Evolutionary conservation across 1,284 basidiomycete species (phyloP).

Genomic region (Trichosporon sp.): DNA sequence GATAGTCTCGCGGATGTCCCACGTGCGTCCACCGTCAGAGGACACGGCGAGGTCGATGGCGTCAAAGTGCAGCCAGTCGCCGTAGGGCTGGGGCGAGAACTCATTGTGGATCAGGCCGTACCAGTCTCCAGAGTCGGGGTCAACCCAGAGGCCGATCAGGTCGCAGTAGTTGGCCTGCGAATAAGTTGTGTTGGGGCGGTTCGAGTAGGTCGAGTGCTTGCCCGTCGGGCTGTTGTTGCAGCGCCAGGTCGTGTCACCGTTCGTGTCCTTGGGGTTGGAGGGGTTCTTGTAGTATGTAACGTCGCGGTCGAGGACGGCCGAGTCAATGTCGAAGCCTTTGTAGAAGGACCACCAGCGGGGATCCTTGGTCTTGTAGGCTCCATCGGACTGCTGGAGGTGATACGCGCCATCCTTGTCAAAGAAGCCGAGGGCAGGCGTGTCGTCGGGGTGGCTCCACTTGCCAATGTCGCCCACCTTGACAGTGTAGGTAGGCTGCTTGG

Average conservation of each 20-base stretch:
- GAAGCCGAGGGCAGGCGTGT: slow-evolving; percentile 22
- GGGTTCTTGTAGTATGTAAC: slow-evolving; percentile 4
- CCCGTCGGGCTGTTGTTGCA: slow-evolving; percentile 26
- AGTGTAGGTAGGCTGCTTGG: neutral
- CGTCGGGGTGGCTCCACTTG: slow-evolving; percentile 11
- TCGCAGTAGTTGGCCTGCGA: slow-evolving; percentile 26
- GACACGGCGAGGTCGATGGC: slow-evolving; percentile 22
- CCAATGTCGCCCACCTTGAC: slow-evolving; percentile 22
- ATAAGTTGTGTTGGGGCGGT: neutral
- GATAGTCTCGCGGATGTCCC: slow-evolving; percentile 22
- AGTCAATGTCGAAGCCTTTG: slow-evolving; percentile 20
- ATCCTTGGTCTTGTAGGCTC: slow-evolving; percentile 7
- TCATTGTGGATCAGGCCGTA: slow-evolving; percentile 25
- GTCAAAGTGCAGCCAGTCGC: slow-evolving; percentile 26
- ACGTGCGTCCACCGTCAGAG: slow-evolving; percentile 19
- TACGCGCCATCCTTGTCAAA: slow-evolving; percentile 25
- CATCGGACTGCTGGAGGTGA: slow-evolving; percentile 20
- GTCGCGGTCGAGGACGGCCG: neutral
- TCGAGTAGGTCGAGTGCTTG: slow-evolving; percentile 18
- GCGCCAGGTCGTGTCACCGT: slow-evolving; percentile 24
- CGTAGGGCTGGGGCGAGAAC: slow-evolving; percentile 21
- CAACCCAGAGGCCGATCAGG: slow-evolving; percentile 25
- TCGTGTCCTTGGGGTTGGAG: slow-evolving; percentile 19
- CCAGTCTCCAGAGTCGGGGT: slow-evolving; percentile 23
- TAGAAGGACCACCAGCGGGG: slow-evolving; percentile 20